Percentiles rank a stretch among this genome's conserved stretches.
These are phyloP conservation scores for Ophidiomyces ophidiicola DNA, from an alignment of 2,329 filamentous ascomycete species.

Conservation along the genomic window DNA sequence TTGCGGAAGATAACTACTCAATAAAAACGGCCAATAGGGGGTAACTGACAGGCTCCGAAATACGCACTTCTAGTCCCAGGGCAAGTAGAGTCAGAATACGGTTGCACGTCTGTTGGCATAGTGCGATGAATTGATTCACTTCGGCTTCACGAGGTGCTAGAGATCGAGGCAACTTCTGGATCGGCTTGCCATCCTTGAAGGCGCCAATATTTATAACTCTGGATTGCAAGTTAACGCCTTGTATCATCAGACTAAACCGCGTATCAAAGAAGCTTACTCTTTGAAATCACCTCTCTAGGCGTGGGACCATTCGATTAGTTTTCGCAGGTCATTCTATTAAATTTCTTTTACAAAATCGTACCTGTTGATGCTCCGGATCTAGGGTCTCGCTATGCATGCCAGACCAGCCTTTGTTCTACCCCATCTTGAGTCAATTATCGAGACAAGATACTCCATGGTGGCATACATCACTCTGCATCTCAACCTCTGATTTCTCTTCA, in stretches of 20 bases:
- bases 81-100: slow-evolving; percentile 66
- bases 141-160: slow-evolving; percentile 49
- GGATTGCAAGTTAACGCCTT: slow-evolving; percentile 3
- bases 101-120: slow-evolving; percentile 61
- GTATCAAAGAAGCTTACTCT: slow-evolving; percentile 46
- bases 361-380: slow-evolving; percentile 70
- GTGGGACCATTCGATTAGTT: background rate
- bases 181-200: slow-evolving; percentile 54
- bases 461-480: slow-evolving; percentile 52
- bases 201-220: slow-evolving; percentile 89
- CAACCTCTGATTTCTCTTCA: slow-evolving; percentile 61
- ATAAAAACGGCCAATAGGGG: background rate
- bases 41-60: slow-evolving; percentile 9
- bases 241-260: background rate
- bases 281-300: slow-evolving; percentile 71
- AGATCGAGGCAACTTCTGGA: slow-evolving; percentile 61
- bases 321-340: slow-evolving; percentile 8
- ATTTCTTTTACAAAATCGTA: slow-evolving; percentile 29
- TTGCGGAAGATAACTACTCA: slow-evolving; percentile 1
- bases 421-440: slow-evolving; percentile 1
- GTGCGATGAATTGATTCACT: slow-evolving; percentile 53
- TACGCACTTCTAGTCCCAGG: slow-evolving; percentile 54
- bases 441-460: background rate
- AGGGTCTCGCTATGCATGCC: slow-evolving; percentile 79
- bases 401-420: slow-evolving; percentile 74